Base-by-base conservation (phyloP, 257 asterid genomes). In the Lithospermum erythrorhizon region DNA sequence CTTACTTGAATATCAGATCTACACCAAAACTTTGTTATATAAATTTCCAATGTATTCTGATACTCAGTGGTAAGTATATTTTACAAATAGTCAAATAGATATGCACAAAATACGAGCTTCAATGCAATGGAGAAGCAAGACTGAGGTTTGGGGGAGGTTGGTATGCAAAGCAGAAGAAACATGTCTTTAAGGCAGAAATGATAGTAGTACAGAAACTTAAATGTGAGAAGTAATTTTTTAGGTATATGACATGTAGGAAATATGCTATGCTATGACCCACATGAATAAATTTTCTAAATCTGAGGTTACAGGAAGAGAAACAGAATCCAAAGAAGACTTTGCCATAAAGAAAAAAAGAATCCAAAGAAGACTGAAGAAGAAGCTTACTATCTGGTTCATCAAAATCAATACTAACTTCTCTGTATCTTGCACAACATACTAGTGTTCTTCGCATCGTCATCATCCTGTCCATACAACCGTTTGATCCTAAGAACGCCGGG, bases 371-470 rank as follows among this genome's bases (percentile, higher is more conserved):
- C 23, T 19, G 18, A 14, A 16, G 72, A 45, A 69, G 53, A 62
- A 55, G 24, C 79, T 76, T 79, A 89, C 94, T 75, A 53, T 86
- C 88, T 65, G 79, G 81, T 55, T 83, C 90, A 73, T 89, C 95
- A 61, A 85, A 86, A 80, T 86, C 94, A 57, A 79, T 22, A 74
- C 95, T 83, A 20, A 73, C 70, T 66, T 71, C 89, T 66, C 87
- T 73, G 65, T 80, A 84, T 62, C 87, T 68, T 6, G 86, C 76
- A 52, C 95, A 89, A 61, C 96, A 89, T 57, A 85, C 85, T 9
- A 89, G 59, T 75, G 83, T 77, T 72, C 81, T 86, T 72, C 83
- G 73, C 95, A 83, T 75, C 35, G 81, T 67, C 78, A 80, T 72
- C 79, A 64, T 73, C 49, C 16, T 47, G 48, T 53, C 21, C 57